A percentile compares a stretch with the other conserved stretches of the same genome.
Conservation (phyloP, 805 yeast species). For the Hanseniaspora jakobsenii region DNA sequence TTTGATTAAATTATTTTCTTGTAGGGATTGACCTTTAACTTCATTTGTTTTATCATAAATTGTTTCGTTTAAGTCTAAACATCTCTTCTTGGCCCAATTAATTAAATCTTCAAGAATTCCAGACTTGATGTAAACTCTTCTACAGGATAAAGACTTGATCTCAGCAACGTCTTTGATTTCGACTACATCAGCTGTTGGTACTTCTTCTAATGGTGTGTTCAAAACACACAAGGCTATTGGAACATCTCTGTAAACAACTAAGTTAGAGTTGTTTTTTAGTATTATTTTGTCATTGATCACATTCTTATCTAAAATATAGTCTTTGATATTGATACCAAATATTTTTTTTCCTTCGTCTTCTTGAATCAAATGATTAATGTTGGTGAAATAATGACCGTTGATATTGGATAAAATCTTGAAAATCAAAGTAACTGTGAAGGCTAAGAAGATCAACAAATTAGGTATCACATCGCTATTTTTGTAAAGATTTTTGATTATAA, state of each 20-base stretch:
- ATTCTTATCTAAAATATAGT: constrained; percentile 29
- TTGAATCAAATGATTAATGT: constrained; percentile 29
- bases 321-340: constrained; percentile 43
- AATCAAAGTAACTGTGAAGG: constrained; percentile 30
- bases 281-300: constrained; percentile 25
- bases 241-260: constrained; percentile 51
- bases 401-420: constrained; percentile 32
- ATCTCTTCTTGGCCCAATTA: constrained; percentile 45
- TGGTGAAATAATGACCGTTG: constrained; percentile 38
- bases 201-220: no score
- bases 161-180: constrained; percentile 37
- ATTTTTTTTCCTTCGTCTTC: constrained; percentile 29
- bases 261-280: constrained; percentile 38
- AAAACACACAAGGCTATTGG: constrained; percentile 55
- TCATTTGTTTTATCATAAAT: constrained; percentile 7
- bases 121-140: constrained; percentile 53
- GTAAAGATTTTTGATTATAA: constrained; percentile 15
- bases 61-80: constrained; percentile 25
- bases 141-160: constrained; percentile 48
- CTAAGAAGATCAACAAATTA: constrained; percentile 31
- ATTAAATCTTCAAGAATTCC: constrained; percentile 54
- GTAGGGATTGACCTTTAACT: constrained; percentile 5
- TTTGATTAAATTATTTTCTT: constrained; percentile 8
- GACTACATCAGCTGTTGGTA: background rate
- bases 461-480: constrained; percentile 22